A percentile compares a stretch with the other conserved stretches of the same genome.
Evolutionary conservation across 768 basidiomycete genomes (phyloP).

Genomic region (Hericium alpestre): DNA sequence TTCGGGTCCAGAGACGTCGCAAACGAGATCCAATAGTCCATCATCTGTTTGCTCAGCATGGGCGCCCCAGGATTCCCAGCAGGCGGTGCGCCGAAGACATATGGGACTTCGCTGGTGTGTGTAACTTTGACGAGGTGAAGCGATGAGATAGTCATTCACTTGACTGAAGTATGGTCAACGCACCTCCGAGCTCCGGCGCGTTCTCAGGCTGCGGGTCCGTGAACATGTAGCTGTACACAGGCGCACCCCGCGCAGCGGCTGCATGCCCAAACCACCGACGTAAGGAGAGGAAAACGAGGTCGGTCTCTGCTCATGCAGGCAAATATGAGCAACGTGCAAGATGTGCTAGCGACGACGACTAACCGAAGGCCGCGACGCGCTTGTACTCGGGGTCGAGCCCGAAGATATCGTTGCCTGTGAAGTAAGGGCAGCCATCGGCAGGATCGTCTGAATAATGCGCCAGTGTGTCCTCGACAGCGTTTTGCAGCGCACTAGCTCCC

Average conservation of each 20-base stretch:
- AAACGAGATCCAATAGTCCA: conserved; percentile 38
- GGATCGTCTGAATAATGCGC: conserved; percentile 33
- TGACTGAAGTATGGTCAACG: background rate
- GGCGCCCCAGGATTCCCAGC: background rate
- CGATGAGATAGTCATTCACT: too few relatives aligned
- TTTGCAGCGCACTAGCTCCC: too few relatives aligned
- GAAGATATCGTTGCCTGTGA: conserved; percentile 35
- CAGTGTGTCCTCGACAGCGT: conserved; percentile 18
- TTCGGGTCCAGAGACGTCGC: conserved; percentile 33
- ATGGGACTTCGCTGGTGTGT: conserved; percentile 14
- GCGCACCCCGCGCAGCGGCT: conserved; percentile 27
- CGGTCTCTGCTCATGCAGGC: conserved; percentile 19
- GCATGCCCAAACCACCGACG: conserved; percentile 31
- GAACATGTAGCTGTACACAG: conserved; percentile 34
- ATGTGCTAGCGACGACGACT: background rate
- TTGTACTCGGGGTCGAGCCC: conserved; percentile 29
- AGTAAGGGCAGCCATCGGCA: conserved; percentile 33
- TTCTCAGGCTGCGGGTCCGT: conserved; percentile 23
- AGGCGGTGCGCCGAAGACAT: conserved; percentile 8
- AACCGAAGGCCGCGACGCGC: conserved; percentile 23
- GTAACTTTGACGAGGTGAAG: background rate
- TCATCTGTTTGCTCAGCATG: conserved; percentile 27
- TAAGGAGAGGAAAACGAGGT: conserved; percentile 29
- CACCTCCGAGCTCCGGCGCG: background rate
- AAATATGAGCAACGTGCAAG: background rate